Conservation (phyloP, 2,329 filamentous ascomycete species). For the Exophiala alcalophila region DNA sequence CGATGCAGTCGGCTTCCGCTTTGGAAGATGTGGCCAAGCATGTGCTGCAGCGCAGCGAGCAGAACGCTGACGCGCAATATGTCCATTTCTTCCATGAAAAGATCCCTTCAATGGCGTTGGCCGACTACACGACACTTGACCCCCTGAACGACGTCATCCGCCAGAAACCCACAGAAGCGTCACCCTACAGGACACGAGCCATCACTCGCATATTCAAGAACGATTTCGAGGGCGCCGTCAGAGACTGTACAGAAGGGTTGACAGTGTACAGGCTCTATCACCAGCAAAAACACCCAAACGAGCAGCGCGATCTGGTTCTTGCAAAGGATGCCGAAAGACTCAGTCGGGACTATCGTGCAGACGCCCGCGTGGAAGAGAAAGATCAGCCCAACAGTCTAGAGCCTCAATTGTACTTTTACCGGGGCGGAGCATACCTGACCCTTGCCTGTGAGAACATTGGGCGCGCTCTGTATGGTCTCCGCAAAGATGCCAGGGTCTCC, state of each 20-base stretch:
- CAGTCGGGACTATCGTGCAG: constrained; percentile 46
- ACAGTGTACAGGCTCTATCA: constrained; percentile 53
- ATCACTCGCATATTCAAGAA: constrained; percentile 73
- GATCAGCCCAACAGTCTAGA: constrained; percentile 74
- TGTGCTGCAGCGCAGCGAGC: constrained; percentile 67
- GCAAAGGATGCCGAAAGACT: constrained; percentile 41
- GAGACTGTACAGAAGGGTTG: constrained; percentile 68
- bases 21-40: constrained; percentile 72
- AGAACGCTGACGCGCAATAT: constrained; percentile 72
- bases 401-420: constrained; percentile 71
- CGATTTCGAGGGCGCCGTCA: constrained; percentile 65
- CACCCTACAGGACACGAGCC: constrained; percentile 69
- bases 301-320: constrained; percentile 52
- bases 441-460: constrained; percentile 66
- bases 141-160: constrained; percentile 66
- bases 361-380: constrained; percentile 55
- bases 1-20: constrained; percentile 75
- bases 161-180: constrained; percentile 60
- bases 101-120: constrained; percentile 72
- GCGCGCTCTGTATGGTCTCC: constrained; percentile 51
- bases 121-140: constrained; percentile 66
- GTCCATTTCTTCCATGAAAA: constrained; percentile 94
- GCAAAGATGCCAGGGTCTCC: background rate
- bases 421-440: constrained; percentile 68
- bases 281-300: constrained; percentile 51